A percentile compares a stretch with the other conserved stretches of the same genome.
Evolutionary conservation across 371 early-diverging fungal genomes (phyloP).

Genomic region (Mucor velutinosus): DNA sequence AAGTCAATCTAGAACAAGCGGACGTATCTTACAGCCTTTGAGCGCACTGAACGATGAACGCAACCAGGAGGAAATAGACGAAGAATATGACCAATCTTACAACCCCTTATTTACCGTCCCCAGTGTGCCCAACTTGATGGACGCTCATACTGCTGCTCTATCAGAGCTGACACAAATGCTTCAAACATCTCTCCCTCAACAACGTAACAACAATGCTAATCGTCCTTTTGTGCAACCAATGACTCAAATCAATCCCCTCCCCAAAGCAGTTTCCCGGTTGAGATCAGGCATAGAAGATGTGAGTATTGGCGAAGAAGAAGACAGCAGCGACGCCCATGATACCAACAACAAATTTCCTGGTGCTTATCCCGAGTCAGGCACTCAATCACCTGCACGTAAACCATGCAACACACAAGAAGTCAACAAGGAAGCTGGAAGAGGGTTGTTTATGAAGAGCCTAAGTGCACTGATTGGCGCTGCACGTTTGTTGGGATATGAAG

Average conservation of each 20-base stretch:
- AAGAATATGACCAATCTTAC: slow-evolving; percentile 53
- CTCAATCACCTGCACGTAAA: slow-evolving; percentile 13
- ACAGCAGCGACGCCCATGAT: not conserved
- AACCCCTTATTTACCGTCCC: slow-evolving; percentile 56
- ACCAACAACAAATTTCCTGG: slow-evolving; percentile 27
- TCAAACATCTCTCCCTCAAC: slow-evolving; percentile 33
- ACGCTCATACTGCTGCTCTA: slow-evolving; percentile 41
- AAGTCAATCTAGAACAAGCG: not conserved
- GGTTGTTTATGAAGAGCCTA: slow-evolving; percentile 42
- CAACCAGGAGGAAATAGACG: slow-evolving; percentile 41
- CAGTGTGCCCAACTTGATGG: slow-evolving; percentile 54
- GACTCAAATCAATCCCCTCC: slow-evolving; percentile 35
- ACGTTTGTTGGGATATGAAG: slow-evolving; percentile 38
- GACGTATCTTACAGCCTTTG: slow-evolving; percentile 5
- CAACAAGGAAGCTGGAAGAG: slow-evolving; percentile 31
- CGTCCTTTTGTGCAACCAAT: slow-evolving; percentile 13
- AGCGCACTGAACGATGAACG: slow-evolving; percentile 2
- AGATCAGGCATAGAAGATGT: slow-evolving; percentile 8
- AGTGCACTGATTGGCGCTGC: slow-evolving; percentile 42
- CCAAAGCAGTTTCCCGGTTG: slow-evolving; percentile 31
- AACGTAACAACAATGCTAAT: slow-evolving; percentile 12
- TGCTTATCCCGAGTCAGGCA: slow-evolving; percentile 37
- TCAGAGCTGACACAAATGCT: slow-evolving; percentile 47
- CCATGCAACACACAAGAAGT: not conserved
- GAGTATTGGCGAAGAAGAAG: slow-evolving; percentile 1